Evolutionary conservation across 1,139 yeast species (phyloP).

Genomic region (Magnusiomyces sp.): DNA sequence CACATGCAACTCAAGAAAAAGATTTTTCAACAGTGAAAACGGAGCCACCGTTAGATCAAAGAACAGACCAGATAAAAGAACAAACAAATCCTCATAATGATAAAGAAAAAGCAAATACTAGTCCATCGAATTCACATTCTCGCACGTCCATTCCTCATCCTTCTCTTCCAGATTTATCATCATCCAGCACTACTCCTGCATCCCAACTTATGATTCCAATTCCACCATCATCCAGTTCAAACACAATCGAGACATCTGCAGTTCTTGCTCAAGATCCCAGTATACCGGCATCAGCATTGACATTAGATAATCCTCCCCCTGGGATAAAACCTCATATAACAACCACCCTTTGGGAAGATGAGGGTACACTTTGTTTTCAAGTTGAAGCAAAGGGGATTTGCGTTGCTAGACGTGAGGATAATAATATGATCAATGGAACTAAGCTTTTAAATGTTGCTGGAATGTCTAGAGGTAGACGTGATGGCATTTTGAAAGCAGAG

Average conservation of each 20-base stretch:
- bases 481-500: slow-evolving; percentile 82
- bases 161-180: slow-evolving; percentile 6
- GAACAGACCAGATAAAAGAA: too few species aligned
- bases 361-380: slow-evolving; percentile 84
- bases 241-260: slow-evolving; percentile 7
- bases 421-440: slow-evolving; percentile 87
- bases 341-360: slow-evolving; percentile 95
- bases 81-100: too few species aligned
- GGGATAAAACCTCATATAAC: slow-evolving; percentile 72
- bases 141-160: background rate
- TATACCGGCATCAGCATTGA: slow-evolving; percentile 19
- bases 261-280: slow-evolving; percentile 17
- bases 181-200: slow-evolving; percentile 12
- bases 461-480: slow-evolving; percentile 92
- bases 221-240: slow-evolving; percentile 15
- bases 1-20: too few species aligned
- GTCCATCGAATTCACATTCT: too few species aligned
- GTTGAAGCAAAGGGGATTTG: slow-evolving; percentile 84
- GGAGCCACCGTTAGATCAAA: too few species aligned
- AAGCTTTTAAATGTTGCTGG: slow-evolving; percentile 82
- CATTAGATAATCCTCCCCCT: slow-evolving; percentile 44
- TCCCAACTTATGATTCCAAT: slow-evolving; percentile 11
- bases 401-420: slow-evolving; percentile 87
- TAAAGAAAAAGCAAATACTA: too few species aligned
- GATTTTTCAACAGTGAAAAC: too few species aligned